Base-by-base conservation (phyloP, 352 stramenopile genomes). In the Globisporangium iwayamae region DNA sequence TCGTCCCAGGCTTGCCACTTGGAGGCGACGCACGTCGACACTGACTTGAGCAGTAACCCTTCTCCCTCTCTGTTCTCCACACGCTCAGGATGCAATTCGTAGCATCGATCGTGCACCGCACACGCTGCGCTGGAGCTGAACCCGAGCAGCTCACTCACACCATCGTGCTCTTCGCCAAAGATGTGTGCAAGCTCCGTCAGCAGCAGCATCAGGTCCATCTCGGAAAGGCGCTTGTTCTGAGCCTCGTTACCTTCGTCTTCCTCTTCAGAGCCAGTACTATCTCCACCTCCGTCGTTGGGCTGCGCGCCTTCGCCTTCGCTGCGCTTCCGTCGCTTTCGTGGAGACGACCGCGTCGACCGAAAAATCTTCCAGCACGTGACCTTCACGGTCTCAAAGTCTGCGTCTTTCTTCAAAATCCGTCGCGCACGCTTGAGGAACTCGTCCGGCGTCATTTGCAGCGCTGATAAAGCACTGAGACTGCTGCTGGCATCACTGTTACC, bases 1-100 rank as follows among this genome's bases (percentile, higher is more conserved):
- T 51, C 60, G 47, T 74, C 68, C 68, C 68, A 74, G 14, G 68
- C 60, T 20, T 67, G 36, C 68, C 68, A 74, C 52, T 69, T 72
- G 30, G 60, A 53, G 5, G 66, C 50, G 10, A 64, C 39, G 34
- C 65, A 74, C 13, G 46, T 22, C 4, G 56, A 9, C 4, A 53
- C 34, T 10, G 28, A 28, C 38, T 22, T 34, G 36, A 4, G 18
- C 22, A 11, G 30, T 4, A 14, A 56, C 18, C 14, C 10, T 25
- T 39, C 36, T 14, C 9, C 20, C 6, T 4, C 20, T 28, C 22
- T n/a, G 22, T 30, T n/a, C 9, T 47, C 52, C 8, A 10, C 8
- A 28, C 32, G 36, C 16, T 63, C 54, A 13, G 34, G 45, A 28
- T 3, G 16, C 20, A 64, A 28, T 36, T 18, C 36, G 32, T 67